Base-by-base conservation (phyloP, 176 grass and related monocot genomes). In the Zizania latifolia region DNA sequence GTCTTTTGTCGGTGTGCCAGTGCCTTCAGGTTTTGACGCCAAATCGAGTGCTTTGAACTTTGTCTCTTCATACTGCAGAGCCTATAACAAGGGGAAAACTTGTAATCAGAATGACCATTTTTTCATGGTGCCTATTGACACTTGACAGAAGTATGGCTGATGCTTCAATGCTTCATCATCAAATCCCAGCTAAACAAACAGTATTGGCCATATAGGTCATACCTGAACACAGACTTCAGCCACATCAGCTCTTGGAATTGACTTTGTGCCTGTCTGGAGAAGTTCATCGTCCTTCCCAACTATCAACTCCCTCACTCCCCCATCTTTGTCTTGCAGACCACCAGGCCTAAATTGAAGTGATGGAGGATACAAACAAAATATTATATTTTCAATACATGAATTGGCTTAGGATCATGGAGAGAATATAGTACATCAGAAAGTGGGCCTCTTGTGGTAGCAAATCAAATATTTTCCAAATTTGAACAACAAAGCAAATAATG, bases 21-120 rank as follows among this genome's bases (percentile, higher is more conserved):
- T 82, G 8, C 89, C 89, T 76, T 97, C 85, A 57, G 87, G 87
- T 34, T 90, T 93, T 23, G 93, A 92, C 36, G 90, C 90, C 84
- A 97, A 70, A 92, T 97, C 93, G 54, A 97, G 93, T 39, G 93
- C 90, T 82, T 93, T 97, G 82, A 82, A 90, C 58, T 97, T 97
- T 19, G 72, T 54, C 54, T 90, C 93, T 78, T 97, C 87, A 71
- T 78, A 75, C 70, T 90, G 90, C 24, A 97, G 82, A 37, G 90
- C 93, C 90, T 97, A 59, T 76, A 41, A 35, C 45, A 72, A 68
- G 17, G 68, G 48, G 63, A 70, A 32, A 81, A 22, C 33, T 43
- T 2, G 5, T 43, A 59, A 41, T 76, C 39, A 83, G 51, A 44
- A 54, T 41, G 26, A 4, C 5, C 7, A 35, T 17, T 68, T 58